Percentiles rank a stretch among this genome's conserved stretches.
Evolutionary conservation across 352 stramenopile genomes (phyloP).

Genomic region (Globisporangium sylvaticum): DNA sequence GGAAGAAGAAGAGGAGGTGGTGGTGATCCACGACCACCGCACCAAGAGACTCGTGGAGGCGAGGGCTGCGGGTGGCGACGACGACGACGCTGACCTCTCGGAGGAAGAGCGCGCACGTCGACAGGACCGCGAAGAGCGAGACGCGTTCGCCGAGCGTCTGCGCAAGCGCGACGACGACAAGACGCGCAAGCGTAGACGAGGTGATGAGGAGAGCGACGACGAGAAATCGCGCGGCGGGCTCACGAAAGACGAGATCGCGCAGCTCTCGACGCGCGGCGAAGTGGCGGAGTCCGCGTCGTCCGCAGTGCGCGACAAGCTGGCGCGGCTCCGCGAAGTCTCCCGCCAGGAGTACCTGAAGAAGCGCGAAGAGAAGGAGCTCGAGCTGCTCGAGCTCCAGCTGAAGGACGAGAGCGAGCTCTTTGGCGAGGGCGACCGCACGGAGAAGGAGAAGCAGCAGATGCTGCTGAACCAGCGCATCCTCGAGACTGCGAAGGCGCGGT

Average conservation of each 20-base stretch:
- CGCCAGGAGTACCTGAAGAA: conserved; percentile 97
- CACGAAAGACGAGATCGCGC: conserved; percentile 72
- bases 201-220: conserved; percentile 24
- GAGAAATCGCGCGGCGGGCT: conserved; percentile 28
- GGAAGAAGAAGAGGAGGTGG: conserved; percentile 17
- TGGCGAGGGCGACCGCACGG: conserved; percentile 63
- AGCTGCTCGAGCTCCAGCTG: conserved; percentile 87
- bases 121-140: conserved; percentile 62
- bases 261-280: conserved; percentile 76
- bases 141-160: conserved; percentile 80
- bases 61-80: not conserved
- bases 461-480: conserved; percentile 90
- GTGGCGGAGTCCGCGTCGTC: conserved; percentile 37
- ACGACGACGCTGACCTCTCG: conserved; percentile 11
- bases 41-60: conserved; percentile 34
- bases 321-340: conserved; percentile 87
- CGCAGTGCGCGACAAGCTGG: conserved; percentile 52
- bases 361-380: conserved; percentile 96
- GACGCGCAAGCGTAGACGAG: conserved; percentile 50
- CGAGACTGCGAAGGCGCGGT: conserved; percentile 67
- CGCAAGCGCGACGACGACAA: conserved; percentile 72
- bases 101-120: conserved; percentile 49
- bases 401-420: conserved; percentile 85
- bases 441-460: conserved; percentile 81
- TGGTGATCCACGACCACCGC: conserved; percentile 42